phyloP scores from a whole-genome alignment of 2,329 filamentous ascomycete species.

The Calycina herbarum region DNA sequence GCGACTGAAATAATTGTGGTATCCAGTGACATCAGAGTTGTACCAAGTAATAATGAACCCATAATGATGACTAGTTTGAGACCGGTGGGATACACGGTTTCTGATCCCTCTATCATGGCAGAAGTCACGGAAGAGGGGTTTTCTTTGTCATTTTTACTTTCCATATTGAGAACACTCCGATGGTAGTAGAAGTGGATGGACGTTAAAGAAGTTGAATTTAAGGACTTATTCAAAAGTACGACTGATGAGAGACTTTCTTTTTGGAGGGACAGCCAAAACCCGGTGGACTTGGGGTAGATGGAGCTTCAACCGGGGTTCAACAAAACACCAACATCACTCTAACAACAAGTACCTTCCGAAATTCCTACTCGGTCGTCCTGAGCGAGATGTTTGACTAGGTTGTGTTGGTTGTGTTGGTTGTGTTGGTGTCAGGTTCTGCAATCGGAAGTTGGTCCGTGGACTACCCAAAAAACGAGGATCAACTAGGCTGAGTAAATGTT shows the following conservation, averaged over 20 bases:
- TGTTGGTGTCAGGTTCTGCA: too few species aligned
- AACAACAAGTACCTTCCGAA: not conserved
- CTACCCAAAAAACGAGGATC: too few species aligned
- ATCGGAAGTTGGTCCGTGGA: too few species aligned
- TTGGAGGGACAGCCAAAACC: not conserved
- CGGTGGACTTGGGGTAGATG: not conserved
- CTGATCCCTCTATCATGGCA: not conserved
- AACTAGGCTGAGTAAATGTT: too few species aligned
- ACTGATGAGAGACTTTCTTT: not conserved
- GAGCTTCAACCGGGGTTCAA: not conserved
- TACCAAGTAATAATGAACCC: not conserved
- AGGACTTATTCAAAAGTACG: not conserved
- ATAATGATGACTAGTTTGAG: conserved; percentile 2
- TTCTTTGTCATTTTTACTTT: not conserved
- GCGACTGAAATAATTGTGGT: conserved; percentile 33
- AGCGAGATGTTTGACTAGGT: too few species aligned
- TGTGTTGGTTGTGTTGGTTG: too few species aligned
- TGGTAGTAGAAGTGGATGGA: not conserved
- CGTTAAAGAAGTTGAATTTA: not conserved
- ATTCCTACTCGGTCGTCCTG: too few species aligned
- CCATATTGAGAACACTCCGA: not conserved
- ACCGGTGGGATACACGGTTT: not conserved
- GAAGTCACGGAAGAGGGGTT: not conserved
- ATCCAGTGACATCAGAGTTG: conserved; percentile 2
- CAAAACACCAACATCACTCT: not conserved